Conservation (phyloP, 2,329 filamentous ascomycete genomes). For the Stachybotrys echinatus region DNA sequence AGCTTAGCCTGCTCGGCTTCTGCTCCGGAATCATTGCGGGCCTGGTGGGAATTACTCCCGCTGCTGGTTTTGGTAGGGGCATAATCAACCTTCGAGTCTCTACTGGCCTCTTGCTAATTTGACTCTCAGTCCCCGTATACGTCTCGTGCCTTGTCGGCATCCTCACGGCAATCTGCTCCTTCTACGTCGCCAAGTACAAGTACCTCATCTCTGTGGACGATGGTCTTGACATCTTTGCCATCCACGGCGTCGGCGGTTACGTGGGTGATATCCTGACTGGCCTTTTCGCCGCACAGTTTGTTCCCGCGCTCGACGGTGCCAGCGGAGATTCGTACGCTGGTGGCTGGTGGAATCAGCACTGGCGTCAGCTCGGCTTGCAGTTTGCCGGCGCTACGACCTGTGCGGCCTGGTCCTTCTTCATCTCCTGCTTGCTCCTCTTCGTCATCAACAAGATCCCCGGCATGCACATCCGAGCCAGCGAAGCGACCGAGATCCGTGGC, state of each 20-base stretch:
- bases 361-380: slow-evolving; percentile 50
- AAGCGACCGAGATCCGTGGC: slow-evolving; percentile 49
- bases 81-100: too few relatives aligned
- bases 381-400: slow-evolving; percentile 52
- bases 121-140: slow-evolving; percentile 37
- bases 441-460: slow-evolving; percentile 54
- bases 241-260: slow-evolving; percentile 55
- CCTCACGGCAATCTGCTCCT: slow-evolving; percentile 41
- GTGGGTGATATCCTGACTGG: slow-evolving; percentile 53
- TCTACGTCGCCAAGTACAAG: slow-evolving; percentile 42
- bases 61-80: slow-evolving; percentile 39
- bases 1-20: slow-evolving; percentile 17
- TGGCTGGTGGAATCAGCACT: slow-evolving; percentile 47
- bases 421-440: slow-evolving; percentile 47
- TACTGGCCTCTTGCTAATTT: background rate
- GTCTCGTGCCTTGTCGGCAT: slow-evolving; percentile 45
- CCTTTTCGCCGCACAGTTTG: slow-evolving; percentile 45
- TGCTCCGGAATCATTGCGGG: slow-evolving; percentile 50
- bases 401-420: slow-evolving; percentile 47
- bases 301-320: slow-evolving; percentile 47
- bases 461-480: slow-evolving; percentile 46
- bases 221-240: slow-evolving; percentile 54
- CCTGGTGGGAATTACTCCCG: slow-evolving; percentile 54
- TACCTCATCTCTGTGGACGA: slow-evolving; percentile 50
- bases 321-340: slow-evolving; percentile 35